Evolutionary conservation across 2,329 filamentous ascomycete species (phyloP).

Genomic region (Scorias spongiosa): DNA sequence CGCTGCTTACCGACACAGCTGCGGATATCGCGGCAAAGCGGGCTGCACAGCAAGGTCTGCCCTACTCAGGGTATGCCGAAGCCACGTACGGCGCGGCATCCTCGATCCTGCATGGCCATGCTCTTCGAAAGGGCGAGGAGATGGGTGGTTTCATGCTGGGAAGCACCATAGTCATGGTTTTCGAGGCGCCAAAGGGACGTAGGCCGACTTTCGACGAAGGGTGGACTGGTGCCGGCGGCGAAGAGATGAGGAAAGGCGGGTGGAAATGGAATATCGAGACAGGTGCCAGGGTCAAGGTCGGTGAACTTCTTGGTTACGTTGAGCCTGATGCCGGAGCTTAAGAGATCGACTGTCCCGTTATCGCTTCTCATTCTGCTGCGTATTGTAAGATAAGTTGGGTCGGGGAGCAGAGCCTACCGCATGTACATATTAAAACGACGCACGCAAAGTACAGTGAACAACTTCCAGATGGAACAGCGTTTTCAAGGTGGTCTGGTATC

Average conservation of each 20-base stretch:
- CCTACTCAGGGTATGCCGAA: constrained; percentile 82
- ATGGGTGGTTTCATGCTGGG: constrained; percentile 97
- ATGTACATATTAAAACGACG: too few relatives aligned
- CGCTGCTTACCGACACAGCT: constrained; percentile 77
- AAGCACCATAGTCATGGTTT: constrained; percentile 87
- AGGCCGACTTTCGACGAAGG: constrained; percentile 44
- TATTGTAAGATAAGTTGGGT: too few relatives aligned
- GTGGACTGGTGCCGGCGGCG: constrained; percentile 34
- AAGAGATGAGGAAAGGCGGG: constrained; percentile 44
- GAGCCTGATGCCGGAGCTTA: constrained; percentile 25
- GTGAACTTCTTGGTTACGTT: constrained; percentile 68
- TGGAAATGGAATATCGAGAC: constrained; percentile 80
- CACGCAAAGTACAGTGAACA: too few relatives aligned
- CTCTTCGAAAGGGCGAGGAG: constrained; percentile 75
- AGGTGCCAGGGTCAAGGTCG: constrained; percentile 78
- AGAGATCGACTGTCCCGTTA: background rate
- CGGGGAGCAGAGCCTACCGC: too few relatives aligned
- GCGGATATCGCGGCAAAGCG: constrained; percentile 75
- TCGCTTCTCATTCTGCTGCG: too few relatives aligned
- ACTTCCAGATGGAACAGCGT: too few relatives aligned
- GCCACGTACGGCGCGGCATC: constrained; percentile 75
- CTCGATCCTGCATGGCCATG: constrained; percentile 63
- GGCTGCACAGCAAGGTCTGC: constrained; percentile 59
- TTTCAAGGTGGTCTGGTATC: too few relatives aligned
- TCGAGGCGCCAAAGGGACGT: constrained; percentile 67